phyloP scores from a whole-genome alignment of 805 yeast genomes.

The Scheffersomyces ergatensis region DNA sequence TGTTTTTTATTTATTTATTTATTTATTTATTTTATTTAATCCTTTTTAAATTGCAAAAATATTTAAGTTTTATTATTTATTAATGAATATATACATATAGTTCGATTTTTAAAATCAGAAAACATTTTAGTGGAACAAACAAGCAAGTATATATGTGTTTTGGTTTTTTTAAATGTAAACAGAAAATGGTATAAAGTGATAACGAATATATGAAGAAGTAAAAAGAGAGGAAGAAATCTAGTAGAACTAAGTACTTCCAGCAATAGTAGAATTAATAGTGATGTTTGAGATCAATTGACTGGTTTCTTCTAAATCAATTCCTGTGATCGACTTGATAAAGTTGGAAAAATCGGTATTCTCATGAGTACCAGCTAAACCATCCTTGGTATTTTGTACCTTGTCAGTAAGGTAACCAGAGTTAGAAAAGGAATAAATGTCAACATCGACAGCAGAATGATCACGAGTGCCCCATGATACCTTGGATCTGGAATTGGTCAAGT shows the following conservation, averaged over 20 bases:
- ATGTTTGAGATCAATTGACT: constrained; percentile 47
- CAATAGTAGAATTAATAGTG: background rate
- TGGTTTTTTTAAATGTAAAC: too few species aligned
- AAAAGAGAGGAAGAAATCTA: too few species aligned
- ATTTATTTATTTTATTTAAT: background rate
- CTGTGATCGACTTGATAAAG: constrained; percentile 55
- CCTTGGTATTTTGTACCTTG: constrained; percentile 25
- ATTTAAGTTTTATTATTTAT: too few species aligned
- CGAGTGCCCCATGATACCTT: constrained; percentile 88
- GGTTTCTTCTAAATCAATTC: constrained; percentile 43
- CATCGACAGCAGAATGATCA: constrained; percentile 91
- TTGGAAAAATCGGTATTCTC: constrained; percentile 80
- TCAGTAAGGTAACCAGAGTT: constrained; percentile 44
- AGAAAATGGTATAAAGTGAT: too few species aligned
- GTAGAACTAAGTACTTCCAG: background rate
- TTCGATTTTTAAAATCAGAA: too few species aligned
- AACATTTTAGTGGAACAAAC: too few species aligned
- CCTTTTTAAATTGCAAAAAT: too few species aligned
- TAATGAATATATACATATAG: too few species aligned
- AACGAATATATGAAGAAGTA: too few species aligned
- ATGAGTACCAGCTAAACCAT: constrained; percentile 64
- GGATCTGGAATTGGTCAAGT: constrained; percentile 69
- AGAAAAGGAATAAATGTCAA: constrained; percentile 76
- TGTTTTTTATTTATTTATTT: too few species aligned
- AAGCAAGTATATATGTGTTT: too few species aligned